Evolutionary conservation across 106 monocot genomes (phyloP), one percentile per base, ranked within the genome.

Genomic region (Xerophyta viscosa): DNA sequence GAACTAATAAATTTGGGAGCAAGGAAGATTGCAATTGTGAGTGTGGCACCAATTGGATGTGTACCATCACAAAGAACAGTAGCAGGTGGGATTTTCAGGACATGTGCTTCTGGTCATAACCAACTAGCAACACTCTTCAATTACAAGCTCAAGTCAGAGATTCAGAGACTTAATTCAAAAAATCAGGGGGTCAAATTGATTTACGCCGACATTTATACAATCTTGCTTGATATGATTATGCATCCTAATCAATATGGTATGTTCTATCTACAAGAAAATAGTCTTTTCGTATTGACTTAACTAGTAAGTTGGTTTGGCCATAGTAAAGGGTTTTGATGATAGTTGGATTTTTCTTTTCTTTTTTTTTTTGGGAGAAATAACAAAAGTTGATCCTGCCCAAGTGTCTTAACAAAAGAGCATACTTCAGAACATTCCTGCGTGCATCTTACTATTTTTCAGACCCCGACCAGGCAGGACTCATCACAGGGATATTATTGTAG

Each of bases 31-130:
- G 53, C 7, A 1, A 45, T 84, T 20, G 54, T 68, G 13, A 65
- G 84, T 15, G 27, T 74, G 20, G 80, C 90, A 15, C 91, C 91
- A 8, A 42, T 91, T n/a, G 91, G 91, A 25, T 91, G 84, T 29
- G 3, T 91, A 17, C 85, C 91, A 36, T 75, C 75, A 5, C 78
- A 81, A 59, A 71, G 77, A 55, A 81, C 85, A 17, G 20, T 66
- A 11, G 67, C 60, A 4, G 87, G 86, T 21, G 82, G 83, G 3
- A 26, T 68, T 6, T 31, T 56, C 8, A 67, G 83, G 58, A 52
- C 71, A 1, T 87, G 86, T 26, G 61, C 42, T 1, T 7, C 63
- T 12, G n/a, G 6, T 2, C 70, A 63, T 11, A 92, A 83, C 50
- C 31, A 82, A 26, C 73, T 79, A 4, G 72, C 92, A 27, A 18